Conservation (phyloP, 495 filamentous ascomycete species). For the Penicillium atrosanguineum region DNA sequence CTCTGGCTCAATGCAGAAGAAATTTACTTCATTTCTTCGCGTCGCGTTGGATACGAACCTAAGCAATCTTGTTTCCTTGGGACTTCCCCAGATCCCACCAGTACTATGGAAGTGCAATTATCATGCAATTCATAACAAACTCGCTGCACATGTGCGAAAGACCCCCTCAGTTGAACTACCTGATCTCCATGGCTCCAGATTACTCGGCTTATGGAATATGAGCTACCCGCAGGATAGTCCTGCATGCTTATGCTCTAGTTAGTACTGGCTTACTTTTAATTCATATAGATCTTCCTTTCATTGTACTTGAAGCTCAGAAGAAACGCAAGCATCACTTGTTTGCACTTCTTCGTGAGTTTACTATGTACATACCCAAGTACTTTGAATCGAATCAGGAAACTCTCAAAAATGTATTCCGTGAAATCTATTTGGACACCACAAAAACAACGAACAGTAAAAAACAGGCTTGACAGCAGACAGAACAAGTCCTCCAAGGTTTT, state of each 20-base stretch:
- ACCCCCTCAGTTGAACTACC: not conserved
- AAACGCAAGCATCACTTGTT: no score
- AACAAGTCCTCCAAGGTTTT: slow-evolving; percentile 18
- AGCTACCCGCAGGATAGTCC: no score
- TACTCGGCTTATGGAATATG: no score
- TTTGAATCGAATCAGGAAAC: not conserved
- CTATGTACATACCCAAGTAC: no score
- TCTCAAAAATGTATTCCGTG: not conserved
- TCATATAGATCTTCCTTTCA: no score
- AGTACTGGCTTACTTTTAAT: no score
- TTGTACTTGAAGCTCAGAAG: no score
- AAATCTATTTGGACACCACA: not conserved
- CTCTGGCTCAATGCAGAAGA: not conserved
- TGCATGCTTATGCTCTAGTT: no score
- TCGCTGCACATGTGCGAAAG: not conserved
- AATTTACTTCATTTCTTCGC: not conserved
- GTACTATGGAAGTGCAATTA: not conserved
- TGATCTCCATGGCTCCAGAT: no score
- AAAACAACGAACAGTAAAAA: slow-evolving; percentile 2
- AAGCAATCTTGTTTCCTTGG: not conserved
- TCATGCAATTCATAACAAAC: not conserved
- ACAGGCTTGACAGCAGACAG: slow-evolving; percentile 14
- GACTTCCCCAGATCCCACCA: not conserved
- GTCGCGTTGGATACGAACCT: not conserved
- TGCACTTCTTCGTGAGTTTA: no score